These are phyloP conservation scores for Coix lacrymajobi DNA, from an alignment of 176 grass and related monocot genomes.

Conservation along the genomic window DNA sequence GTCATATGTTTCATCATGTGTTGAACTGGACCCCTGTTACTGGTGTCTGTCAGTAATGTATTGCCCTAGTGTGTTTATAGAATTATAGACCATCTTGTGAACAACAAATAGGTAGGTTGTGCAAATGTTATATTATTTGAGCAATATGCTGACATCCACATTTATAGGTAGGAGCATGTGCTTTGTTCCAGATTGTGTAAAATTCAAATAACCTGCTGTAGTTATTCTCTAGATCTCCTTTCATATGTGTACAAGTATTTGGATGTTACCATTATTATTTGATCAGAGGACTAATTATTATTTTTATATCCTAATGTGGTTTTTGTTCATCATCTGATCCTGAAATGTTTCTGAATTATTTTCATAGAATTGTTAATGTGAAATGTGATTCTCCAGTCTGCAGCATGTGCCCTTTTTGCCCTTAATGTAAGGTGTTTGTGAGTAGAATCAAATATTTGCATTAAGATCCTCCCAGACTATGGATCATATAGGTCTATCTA, in stretches of 20 bases:
- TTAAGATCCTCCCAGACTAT: neutral
- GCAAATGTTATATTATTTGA: neutral
- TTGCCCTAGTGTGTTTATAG: neutral
- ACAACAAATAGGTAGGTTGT: neutral
- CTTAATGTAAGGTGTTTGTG: neutral
- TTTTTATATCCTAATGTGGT: neutral
- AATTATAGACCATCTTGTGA: neutral
- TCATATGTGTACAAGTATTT: neutral
- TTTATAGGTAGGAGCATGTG: neutral
- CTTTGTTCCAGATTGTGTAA: slow-evolving; percentile 6
- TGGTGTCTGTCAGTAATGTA: neutral
- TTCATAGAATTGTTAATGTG: neutral
- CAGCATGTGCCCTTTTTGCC: neutral
- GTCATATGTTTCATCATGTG: neutral
- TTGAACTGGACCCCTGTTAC: neutral
- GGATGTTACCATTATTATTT: neutral
- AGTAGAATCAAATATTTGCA: neutral
- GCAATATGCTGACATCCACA: neutral
- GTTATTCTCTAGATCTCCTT: neutral
- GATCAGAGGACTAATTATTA: neutral
- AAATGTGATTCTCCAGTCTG: slow-evolving; percentile 1
- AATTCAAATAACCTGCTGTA: neutral
- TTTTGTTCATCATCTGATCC: neutral
- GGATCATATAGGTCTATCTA: neutral
- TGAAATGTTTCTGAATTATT: too few relatives aligned